Conservation (phyloP, 169 alveolate species). For the Toxoplasma gondii region DNA sequence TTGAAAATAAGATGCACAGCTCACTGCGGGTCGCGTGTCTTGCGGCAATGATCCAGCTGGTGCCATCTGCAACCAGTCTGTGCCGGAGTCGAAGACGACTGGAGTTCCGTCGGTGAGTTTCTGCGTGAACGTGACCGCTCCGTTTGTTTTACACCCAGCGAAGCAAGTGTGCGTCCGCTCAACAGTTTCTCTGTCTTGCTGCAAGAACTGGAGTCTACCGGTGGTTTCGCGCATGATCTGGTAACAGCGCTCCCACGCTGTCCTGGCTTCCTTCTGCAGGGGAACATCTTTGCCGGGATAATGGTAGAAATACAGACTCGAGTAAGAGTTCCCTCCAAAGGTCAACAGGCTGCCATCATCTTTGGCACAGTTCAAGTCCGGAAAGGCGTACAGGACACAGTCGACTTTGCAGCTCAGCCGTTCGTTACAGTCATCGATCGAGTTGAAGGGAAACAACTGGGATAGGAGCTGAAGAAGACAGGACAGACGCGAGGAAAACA, state of each 20-base stretch:
- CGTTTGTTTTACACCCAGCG: background rate
- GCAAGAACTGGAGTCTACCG: background rate
- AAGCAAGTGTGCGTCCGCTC: constrained; percentile 31
- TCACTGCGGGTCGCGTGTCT: constrained; percentile 23
- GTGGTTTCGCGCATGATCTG: constrained; percentile 1
- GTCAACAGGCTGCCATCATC: background rate
- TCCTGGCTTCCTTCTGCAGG: background rate
- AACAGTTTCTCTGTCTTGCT: background rate
- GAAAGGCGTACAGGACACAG: constrained; percentile 25
- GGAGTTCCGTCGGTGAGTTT: background rate
- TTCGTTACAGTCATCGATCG: background rate
- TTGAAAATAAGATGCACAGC: too few species aligned
- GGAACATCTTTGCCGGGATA: background rate
- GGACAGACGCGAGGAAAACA: background rate
- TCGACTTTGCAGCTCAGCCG: constrained; percentile 19
- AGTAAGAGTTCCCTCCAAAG: constrained; percentile 12
- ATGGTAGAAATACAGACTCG: background rate
- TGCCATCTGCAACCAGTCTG: background rate
- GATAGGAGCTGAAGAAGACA: background rate
- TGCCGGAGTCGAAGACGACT: background rate
- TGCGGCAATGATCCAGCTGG: background rate
- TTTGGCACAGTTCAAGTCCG: background rate
- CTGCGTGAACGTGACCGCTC: background rate
- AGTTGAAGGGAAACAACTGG: constrained; percentile 14
- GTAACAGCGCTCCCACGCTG: constrained; percentile 11